Evolutionary conservation across 768 basidiomycete species (phyloP).

Genomic region (Nidularia sp.): DNA sequence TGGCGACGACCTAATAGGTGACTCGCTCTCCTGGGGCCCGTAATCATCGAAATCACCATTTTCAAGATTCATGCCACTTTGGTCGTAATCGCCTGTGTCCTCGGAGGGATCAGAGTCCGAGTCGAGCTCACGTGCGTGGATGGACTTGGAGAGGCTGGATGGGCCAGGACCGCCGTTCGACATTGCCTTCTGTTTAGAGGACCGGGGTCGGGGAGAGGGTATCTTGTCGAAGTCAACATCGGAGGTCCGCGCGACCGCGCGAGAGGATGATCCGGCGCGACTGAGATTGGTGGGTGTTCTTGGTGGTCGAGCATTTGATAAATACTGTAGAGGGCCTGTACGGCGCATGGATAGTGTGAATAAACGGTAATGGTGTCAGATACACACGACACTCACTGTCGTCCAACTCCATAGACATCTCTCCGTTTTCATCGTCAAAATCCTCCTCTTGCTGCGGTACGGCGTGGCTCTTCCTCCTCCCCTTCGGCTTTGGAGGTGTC

Average conservation of each 20-base stretch:
- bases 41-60: conserved; percentile 23
- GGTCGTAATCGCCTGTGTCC: conserved; percentile 16
- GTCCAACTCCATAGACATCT: conserved; percentile 75
- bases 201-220: conserved; percentile 49
- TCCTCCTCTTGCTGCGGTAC: conserved; percentile 24
- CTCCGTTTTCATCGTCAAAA: conserved; percentile 48
- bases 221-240: conserved; percentile 60
- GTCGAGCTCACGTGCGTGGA: conserved; percentile 21
- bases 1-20: conserved; percentile 16
- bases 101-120: conserved; percentile 25
- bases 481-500: conserved; percentile 55
- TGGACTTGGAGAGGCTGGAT: conserved; percentile 34
- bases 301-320: conserved; percentile 33
- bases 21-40: conserved; percentile 17
- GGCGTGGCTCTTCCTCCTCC: conserved; percentile 45
- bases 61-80: conserved; percentile 16
- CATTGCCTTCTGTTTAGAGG: conserved; percentile 22
- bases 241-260: conserved; percentile 46
- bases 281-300: conserved; percentile 35
- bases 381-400: conserved; percentile 47
- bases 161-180: conserved; percentile 32
- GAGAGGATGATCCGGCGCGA: conserved; percentile 35
- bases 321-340: conserved; percentile 37
- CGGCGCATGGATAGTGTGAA: background rate
- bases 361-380: too few species aligned